A percentile compares a stretch with the other conserved stretches of the same genome.
Conservation (phyloP, 139 green algal species). For the Micractinium sp. region DNA sequence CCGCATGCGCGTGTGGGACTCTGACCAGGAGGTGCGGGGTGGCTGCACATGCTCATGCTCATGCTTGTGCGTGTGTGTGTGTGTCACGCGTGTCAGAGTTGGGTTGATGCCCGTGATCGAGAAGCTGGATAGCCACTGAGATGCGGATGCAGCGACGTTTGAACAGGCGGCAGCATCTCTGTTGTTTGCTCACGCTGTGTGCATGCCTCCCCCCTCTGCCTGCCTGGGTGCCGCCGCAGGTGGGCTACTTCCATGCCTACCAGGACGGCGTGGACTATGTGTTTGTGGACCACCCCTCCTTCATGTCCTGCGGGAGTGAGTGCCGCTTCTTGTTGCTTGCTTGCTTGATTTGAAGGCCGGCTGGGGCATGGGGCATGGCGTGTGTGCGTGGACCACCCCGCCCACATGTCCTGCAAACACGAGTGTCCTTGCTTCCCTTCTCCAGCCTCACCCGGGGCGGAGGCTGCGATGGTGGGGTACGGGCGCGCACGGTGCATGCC, state of each 20-base stretch:
- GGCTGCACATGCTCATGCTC: neutral
- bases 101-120: no score
- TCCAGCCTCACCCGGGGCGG: no score
- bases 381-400: neutral
- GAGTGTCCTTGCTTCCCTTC: no score
- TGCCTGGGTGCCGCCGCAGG: constrained; percentile 13
- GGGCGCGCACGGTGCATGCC: no score
- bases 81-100: neutral
- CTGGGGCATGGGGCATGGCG: neutral
- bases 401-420: no score
- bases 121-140: no score
- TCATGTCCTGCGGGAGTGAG: constrained; percentile 55
- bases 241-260: constrained; percentile 87
- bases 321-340: neutral
- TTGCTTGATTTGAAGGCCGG: no score
- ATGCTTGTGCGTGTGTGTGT: neutral
- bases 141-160: neutral
- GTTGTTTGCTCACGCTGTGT: no score
- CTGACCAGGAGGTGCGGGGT: constrained; percentile 66
- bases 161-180: neutral
- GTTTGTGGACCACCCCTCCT: constrained; percentile 93
- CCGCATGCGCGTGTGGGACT: constrained; percentile 67
- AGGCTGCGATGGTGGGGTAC: no score
- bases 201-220: neutral
- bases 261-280: constrained; percentile 90